Evolutionary conservation across 2,329 filamentous ascomycete genomes (phyloP).

Genomic region (Berkeleyomyces rouxiae): DNA sequence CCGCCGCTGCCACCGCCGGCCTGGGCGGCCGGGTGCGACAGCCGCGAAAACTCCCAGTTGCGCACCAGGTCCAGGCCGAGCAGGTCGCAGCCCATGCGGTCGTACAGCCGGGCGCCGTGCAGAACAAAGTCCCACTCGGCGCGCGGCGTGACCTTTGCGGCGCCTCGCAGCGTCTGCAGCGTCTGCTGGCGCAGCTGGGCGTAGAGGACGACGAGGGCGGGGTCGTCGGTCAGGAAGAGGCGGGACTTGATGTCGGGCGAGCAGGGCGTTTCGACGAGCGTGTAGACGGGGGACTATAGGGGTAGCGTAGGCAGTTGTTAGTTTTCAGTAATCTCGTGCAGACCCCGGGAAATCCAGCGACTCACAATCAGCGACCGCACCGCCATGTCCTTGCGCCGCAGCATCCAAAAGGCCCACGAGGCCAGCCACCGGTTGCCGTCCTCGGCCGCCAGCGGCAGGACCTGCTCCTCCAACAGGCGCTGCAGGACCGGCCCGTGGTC

Average conservation of each 20-base stretch:
- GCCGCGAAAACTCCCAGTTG: constrained; percentile 66
- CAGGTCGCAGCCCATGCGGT: constrained; percentile 84
- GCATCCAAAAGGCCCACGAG: constrained; percentile 90
- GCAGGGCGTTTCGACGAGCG: constrained; percentile 50
- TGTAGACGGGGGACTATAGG: constrained; percentile 60
- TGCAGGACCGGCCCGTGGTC: constrained; percentile 60
- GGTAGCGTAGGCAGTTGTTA: neutral
- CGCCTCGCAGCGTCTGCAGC: constrained; percentile 69
- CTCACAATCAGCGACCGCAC: constrained; percentile 67
- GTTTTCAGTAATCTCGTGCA: neutral
- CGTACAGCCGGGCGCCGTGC: constrained; percentile 69
- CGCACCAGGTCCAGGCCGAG: constrained; percentile 71
- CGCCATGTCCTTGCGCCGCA: constrained; percentile 65
- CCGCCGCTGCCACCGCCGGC: neutral
- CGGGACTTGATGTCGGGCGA: constrained; percentile 57
- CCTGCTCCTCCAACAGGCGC: constrained; percentile 60
- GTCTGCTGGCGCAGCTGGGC: constrained; percentile 68
- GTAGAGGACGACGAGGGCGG: constrained; percentile 75
- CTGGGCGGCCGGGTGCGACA: constrained; percentile 17
- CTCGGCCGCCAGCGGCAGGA: constrained; percentile 59
- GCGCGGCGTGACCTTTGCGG: constrained; percentile 58
- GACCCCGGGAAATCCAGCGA: constrained; percentile 9
- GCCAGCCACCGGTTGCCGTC: constrained; percentile 87
- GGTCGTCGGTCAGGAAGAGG: constrained; percentile 77
- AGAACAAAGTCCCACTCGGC: constrained; percentile 82